Base-by-base conservation (phyloP, 345 rosid species). In the Eucalyptus melliodora region DNA sequence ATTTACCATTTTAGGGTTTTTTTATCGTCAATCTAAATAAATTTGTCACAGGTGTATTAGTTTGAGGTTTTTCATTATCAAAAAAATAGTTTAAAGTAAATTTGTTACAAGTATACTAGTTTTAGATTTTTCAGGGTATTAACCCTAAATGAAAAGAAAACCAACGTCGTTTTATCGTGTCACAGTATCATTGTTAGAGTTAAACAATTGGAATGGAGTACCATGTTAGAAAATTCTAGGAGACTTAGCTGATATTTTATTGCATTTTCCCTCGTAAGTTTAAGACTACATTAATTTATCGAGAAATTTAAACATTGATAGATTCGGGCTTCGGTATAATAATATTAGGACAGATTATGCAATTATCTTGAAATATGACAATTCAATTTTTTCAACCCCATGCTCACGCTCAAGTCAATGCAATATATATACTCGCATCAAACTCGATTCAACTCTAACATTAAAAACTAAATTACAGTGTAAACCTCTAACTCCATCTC, bases 161-260 rank as follows among this genome's bases (percentile, higher is more conserved):
- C 30, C 31, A 27, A 0, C 7, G 3, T 60, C 0, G 1, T 60
- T 26, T 60, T 59, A 11, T 59, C n/a, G 0, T 0, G 7, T 1
- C 65, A 59, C 31, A 2, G 1, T 56, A 23, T 27, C 2, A 15
- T 27, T 6, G 31, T 60, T 60, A 11, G 31, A 3, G 2, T 26
- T 26, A 11, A 11, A 59, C n/a, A 3, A 1, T 6, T 27, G 16
- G 6, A 60, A 26, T 65, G 17, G 17, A 65, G 19, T 4, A 16
- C 9, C 37, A 7, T 8, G 19, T 14, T 65, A 7, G 37, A 65
- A 14, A 65, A 14, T 65, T 16, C 17, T 14, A n/a, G 0, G 10
- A 14, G 37, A 30, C 21, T 62, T 14, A 14, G 19, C 17, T 15
- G 4, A 65, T 30, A 65, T 14, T 65, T 14, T 8, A n/a, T 30